Conservation (phyloP, 2,329 filamentous ascomycete genomes). For the Rhinocladiella mackenziei region DNA sequence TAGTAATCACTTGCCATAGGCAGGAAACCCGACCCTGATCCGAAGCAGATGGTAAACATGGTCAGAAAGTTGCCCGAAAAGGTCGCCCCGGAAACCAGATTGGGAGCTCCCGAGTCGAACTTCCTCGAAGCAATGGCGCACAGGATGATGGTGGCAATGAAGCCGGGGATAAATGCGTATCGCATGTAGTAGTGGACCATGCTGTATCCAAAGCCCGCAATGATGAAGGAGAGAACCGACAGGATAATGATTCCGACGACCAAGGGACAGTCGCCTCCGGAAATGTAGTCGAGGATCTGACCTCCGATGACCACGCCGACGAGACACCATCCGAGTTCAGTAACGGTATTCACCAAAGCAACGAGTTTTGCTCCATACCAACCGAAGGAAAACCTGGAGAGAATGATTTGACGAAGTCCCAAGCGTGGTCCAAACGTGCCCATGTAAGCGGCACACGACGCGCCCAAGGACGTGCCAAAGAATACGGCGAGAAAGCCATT, state of each 20-base stretch:
- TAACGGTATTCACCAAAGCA: slow-evolving; percentile 7
- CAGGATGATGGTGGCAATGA: slow-evolving; percentile 20
- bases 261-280: slow-evolving; percentile 29
- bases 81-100: slow-evolving; percentile 2
- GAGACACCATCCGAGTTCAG: slow-evolving; percentile 1
- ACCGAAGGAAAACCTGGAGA: slow-evolving; percentile 29
- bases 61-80: slow-evolving; percentile 31
- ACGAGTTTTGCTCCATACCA: slow-evolving; percentile 30
- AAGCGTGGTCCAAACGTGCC: slow-evolving; percentile 8
- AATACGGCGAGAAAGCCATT: slow-evolving; percentile 10
- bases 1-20: slow-evolving; percentile 31
- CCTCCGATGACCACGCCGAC: slow-evolving; percentile 32
- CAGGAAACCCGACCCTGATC: slow-evolving; percentile 30
- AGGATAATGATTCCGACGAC: slow-evolving; percentile 32
- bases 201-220: slow-evolving; percentile 30
- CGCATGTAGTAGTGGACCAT: slow-evolving; percentile 30
- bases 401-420: slow-evolving; percentile 31
- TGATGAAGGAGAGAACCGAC: slow-evolving; percentile 27
- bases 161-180: slow-evolving; percentile 31
- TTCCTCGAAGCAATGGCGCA: slow-evolving; percentile 7
- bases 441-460: slow-evolving; percentile 9
- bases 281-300: slow-evolving; percentile 33
- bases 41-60: slow-evolving; percentile 41
- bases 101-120: slow-evolving; percentile 8
- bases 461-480: slow-evolving; percentile 6